Evolutionary conservation across 352 stramenopile species (phyloP), one percentile per base, ranked within the genome.

Genomic region (Phytophthora ohioensis): DNA sequence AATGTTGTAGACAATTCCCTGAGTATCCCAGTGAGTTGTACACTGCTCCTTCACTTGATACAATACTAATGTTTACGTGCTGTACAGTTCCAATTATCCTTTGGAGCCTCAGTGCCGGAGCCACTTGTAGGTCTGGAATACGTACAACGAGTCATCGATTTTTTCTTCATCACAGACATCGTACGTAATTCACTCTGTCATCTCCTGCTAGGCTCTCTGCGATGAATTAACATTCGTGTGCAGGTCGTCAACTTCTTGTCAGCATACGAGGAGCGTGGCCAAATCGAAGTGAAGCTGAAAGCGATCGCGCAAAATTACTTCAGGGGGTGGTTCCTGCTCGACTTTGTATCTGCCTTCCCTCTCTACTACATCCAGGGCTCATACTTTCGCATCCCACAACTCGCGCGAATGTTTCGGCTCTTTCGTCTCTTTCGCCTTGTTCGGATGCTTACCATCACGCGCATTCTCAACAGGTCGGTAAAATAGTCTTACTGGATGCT

Each of bases 81-180:
- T 54, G 11, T 43, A 36, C 34, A 94, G 87, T 92, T 94, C 56
- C 82, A 91, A 60, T 73, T 94, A 5, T 81, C 87, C 3, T 94
- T 93, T 57, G 71, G 71, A 17, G 52, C 64, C 7, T 70, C 64
- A 4, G 65, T 80, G 4, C 35, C 57, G 2, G 10, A 66, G 11
- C 66, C 70, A 5, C 51, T 69, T 9, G 54, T 39, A 7, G 72
- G 57, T n/a, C 17, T 90, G 34, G 87, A 93, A 11, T 60, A 82
- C 32, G 61, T 92, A 21, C 84, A 95, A 64, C 74, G 76, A 13
- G 70, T 80, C 38, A 82, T 91, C 3, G 85, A 92, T 59, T 59
- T 68, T 9, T 92, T 92, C 71, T 94, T 92, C 74, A 87, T 92
- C 55, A 54, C 70, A 35, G 84, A 92, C 46, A 91, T 94, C 58